phyloP scores from a whole-genome alignment of 306 rosid species.

The Vicia faba region DNA sequence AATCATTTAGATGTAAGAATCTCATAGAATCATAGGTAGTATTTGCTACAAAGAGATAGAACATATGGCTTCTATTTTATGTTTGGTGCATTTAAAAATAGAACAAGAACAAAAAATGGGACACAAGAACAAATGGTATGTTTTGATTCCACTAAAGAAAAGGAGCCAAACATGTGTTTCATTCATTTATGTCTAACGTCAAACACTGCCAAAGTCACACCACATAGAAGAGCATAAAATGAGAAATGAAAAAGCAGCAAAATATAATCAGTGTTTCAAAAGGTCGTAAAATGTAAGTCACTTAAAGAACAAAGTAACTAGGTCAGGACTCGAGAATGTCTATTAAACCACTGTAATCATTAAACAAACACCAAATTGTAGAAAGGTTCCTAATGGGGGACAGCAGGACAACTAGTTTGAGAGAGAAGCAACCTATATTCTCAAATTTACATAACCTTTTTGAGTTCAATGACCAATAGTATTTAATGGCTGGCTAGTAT shows the following conservation, averaged over 20 bases:
- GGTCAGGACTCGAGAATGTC: not conserved
- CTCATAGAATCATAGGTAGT: conserved; percentile 7
- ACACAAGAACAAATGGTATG: not conserved
- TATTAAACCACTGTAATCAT: not conserved
- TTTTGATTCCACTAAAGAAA: conserved; percentile 11
- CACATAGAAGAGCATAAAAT: conserved; percentile 27
- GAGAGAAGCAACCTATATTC: not conserved
- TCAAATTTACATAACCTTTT: not conserved
- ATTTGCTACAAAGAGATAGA: not conserved
- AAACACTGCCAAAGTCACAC: not conserved
- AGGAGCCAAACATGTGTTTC: not conserved
- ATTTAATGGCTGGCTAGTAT: not conserved
- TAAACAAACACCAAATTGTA: not conserved
- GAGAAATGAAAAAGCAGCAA: not conserved
- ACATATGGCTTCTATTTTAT: not conserved
- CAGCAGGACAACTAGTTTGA: not conserved
- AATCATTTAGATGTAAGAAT: conserved; percentile 17
- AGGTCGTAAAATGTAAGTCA: conserved; percentile 9
- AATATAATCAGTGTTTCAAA: conserved; percentile 16
- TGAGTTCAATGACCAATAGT: not conserved
- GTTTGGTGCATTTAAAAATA: not conserved
- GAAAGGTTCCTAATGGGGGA: not conserved
- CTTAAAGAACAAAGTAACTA: conserved; percentile 18
- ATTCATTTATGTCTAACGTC: not conserved
- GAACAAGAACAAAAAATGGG: conserved; percentile 7